Evolutionary conservation across 208 protist species (phyloP).

Genomic region (Wallacemonas collosoma): DNA sequence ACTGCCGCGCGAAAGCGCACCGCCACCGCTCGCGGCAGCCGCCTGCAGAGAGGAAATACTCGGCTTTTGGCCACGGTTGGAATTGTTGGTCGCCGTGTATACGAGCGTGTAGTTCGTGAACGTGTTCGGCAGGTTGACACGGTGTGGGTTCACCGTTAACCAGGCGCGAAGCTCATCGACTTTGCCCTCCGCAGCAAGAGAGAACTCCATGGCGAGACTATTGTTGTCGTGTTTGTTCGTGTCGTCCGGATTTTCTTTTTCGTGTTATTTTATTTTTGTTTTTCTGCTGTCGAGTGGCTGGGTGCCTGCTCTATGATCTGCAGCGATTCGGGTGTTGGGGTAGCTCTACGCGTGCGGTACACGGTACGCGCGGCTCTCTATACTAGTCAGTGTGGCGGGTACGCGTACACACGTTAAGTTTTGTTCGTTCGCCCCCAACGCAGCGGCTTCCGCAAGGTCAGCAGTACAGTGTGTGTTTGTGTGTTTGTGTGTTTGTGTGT

Average conservation of each 20-base stretch:
- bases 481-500: not conserved
- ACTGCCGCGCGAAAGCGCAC: not conserved
- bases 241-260: not conserved
- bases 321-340: too few species aligned
- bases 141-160: conserved; percentile 41
- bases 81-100: conserved; percentile 36
- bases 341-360: too few species aligned
- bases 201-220: conserved; percentile 36
- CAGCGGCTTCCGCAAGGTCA: too few species aligned
- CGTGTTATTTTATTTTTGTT: not conserved
- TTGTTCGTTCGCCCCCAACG: too few species aligned
- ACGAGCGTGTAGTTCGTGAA: conserved; percentile 47
- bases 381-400: too few species aligned
- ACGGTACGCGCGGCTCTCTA: too few species aligned
- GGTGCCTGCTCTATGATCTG: too few species aligned
- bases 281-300: too few species aligned
- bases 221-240: not conserved
- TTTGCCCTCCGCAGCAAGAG: conserved; percentile 48
- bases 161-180: conserved; percentile 48
- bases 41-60: conserved; percentile 12
- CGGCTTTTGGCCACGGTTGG: conserved; percentile 18
- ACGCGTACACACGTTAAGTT: too few species aligned
- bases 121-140: conserved; percentile 47
- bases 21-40: not conserved
- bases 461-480: not conserved